Conservation (phyloP, 2,329 filamentous ascomycete species). For the Fusarium brevicatenulatum region DNA sequence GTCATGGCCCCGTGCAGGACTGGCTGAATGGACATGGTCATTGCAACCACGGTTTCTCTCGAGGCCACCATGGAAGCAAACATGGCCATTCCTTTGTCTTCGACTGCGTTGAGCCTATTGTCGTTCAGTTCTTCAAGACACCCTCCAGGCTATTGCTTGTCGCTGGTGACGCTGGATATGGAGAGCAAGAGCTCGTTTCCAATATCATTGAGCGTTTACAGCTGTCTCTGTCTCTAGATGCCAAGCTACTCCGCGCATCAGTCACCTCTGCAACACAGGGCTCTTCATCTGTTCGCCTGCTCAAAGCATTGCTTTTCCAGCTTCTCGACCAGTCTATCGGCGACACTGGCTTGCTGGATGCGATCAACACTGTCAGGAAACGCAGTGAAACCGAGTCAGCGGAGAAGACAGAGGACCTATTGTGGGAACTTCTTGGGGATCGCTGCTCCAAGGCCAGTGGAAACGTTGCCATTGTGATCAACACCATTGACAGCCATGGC, state of each 20-base stretch:
- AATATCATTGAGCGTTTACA: neutral
- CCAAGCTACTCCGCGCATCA: neutral
- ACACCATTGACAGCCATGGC: neutral
- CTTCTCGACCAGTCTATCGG: neutral
- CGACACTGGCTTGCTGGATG: neutral
- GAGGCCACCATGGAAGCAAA: neutral
- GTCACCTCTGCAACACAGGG: fast-evolving
- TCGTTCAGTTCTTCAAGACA: neutral
- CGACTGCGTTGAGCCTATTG: neutral
- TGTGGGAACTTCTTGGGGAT: neutral
- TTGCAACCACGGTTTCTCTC: neutral
- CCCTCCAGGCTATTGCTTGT: neutral
- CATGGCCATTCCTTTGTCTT: neutral
- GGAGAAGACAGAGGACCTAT: neutral
- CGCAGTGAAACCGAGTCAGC: neutral
- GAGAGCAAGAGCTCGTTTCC: neutral
- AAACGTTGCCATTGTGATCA: neutral
- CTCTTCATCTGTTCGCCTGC: neutral
- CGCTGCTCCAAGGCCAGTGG: neutral
- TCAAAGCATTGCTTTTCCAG: neutral
- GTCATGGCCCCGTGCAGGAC: neutral
- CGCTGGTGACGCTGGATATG: neutral
- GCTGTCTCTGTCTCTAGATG: neutral
- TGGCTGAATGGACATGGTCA: neutral
- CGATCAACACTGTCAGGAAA: neutral